Evolutionary conservation across 257 asterid genomes (phyloP), one percentile per base, ranked within the genome.

Genomic region (Ilex asprella): DNA sequence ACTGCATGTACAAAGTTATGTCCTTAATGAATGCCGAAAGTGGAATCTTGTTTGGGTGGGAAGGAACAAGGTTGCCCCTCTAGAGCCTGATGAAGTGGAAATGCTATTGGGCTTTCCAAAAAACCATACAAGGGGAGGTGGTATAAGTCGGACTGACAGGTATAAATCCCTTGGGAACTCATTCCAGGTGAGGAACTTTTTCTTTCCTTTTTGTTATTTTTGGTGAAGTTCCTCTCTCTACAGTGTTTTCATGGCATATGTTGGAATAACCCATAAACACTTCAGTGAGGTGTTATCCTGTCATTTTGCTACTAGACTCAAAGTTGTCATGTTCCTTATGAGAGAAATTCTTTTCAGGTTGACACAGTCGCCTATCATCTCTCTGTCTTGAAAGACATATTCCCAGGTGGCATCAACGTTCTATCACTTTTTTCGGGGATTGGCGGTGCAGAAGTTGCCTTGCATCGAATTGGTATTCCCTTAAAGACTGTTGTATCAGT

Each of bases 41-140:
- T 92, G 99, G 99, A 92, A 92, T 49, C 41, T 92, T 64, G 80
- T 92, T 12, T 92, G 99, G 99, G 95, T 87, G 0, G 99, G 99
- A 43, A 80, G 77, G 68, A 80, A 89, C 67, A 92, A 89, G 58
- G 75, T 78, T 16, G 97, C 99, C 14, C 97, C 99, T 3, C 56
- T 92, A 1, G 99, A 92, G 67, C 82, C 86, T 0, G 97, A 92
- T 66, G 99, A 92, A 60, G 71, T 92, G 13, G 99, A 92, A 58
- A 77, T 80, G 80, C 59, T 89, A 2, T 30, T 92, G 58, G 99
- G 99, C 12, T 92, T 89, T 62, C 96, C 99, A 0, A 85, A 65
- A 67, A 83, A 86, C 69, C 99, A 92, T 63, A 92, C 99, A 0
- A 78, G 97, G 30, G 99, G 98, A 30, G 97, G 97, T 32, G 97